Base-by-base conservation (phyloP, 2,329 filamentous ascomycete species). In the Neonectria punicea region DNA sequence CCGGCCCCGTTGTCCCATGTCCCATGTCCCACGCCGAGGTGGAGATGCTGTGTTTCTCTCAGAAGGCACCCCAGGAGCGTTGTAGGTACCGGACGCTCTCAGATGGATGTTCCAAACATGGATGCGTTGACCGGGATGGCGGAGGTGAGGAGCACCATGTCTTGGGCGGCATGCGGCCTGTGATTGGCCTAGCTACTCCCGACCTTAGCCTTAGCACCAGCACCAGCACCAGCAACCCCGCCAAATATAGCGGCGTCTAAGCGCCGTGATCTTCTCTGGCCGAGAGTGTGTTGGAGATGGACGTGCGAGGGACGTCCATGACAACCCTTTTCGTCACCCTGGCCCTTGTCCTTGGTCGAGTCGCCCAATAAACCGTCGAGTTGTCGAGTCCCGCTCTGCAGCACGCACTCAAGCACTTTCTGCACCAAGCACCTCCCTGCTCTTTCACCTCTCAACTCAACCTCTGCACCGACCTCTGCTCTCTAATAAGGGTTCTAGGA, bases 241-340 rank as follows among this genome's bases (percentile, higher is more conserved):
- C 70, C 72, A 74, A 75, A 74, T 75, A 77, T 77, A 77, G 75
- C 66, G 70, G 65, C 67, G 28, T 57, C 39, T 65, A 65, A 61
- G 63, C 63, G 63, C 63, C 58, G 58, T 65, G 63, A 65, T 65
- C 63, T 65, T 47, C 53, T 65, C 49, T 36, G 43, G 28, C 47
- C 47, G 36, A 8, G 13, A 6, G n/a, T 16, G 46, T 32, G 46
- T 50, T 50, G 46, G 46, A 32, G 25, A n/a, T 32, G 25, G 46
- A 49, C n/a, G 47, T 13, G 47, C 25, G 49, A 51, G 36, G 49
- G 49, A 14, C 11, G n/a, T 30, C 49, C 49, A 20, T 20, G 30
- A 20, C 49, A 51, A 34, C 49, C 49, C 49, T 51, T 32, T 51
- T 51, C 13, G n/a, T 34, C 30, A 51, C 49, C 49, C 49, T 34